Evolutionary conservation across 176 grass and related monocot species (phyloP).

Genomic region (Phoenix roebelenii): DNA sequence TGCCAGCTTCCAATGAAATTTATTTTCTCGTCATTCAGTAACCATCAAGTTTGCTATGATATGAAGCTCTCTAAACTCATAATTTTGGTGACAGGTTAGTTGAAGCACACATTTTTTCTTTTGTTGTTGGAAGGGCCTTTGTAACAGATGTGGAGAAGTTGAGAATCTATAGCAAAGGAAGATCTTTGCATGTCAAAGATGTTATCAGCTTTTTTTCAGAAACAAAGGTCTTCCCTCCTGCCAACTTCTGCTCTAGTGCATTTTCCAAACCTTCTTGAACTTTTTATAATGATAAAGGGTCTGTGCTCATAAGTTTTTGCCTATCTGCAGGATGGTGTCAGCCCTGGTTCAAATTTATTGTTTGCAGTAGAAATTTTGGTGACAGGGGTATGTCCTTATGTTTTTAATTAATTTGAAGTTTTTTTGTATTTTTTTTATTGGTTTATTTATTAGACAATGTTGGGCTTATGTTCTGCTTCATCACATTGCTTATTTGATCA

Average conservation of each 20-base stretch:
- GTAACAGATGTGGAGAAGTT: slow-evolving; percentile 96
- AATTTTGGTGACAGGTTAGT: slow-evolving; percentile 63
- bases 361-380: slow-evolving; percentile 91
- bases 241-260: background rate
- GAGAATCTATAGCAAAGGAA: slow-evolving; percentile 81
- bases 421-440: background rate
- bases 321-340: slow-evolving; percentile 65
- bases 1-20: too few relatives aligned
- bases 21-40: too few relatives aligned
- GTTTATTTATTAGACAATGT: background rate
- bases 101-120: slow-evolving; percentile 99
- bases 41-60: too few relatives aligned
- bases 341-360: slow-evolving; percentile 88
- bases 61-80: background rate
- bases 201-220: slow-evolving; percentile 88
- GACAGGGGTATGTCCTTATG: slow-evolving; percentile 70
- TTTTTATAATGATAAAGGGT: slow-evolving; percentile 1
- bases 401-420: slow-evolving; percentile 10
- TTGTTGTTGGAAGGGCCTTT: slow-evolving; percentile 99
- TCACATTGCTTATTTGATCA: too few relatives aligned
- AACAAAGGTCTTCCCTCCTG: slow-evolving; percentile 50
- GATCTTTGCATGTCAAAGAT: slow-evolving; percentile 64
- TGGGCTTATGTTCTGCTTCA: too few relatives aligned
- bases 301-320: slow-evolving; percentile 11
- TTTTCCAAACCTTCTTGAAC: background rate